Evolutionary conservation across 305 asterid genomes (phyloP).

Genomic region (Fraxinus platypoda): DNA sequence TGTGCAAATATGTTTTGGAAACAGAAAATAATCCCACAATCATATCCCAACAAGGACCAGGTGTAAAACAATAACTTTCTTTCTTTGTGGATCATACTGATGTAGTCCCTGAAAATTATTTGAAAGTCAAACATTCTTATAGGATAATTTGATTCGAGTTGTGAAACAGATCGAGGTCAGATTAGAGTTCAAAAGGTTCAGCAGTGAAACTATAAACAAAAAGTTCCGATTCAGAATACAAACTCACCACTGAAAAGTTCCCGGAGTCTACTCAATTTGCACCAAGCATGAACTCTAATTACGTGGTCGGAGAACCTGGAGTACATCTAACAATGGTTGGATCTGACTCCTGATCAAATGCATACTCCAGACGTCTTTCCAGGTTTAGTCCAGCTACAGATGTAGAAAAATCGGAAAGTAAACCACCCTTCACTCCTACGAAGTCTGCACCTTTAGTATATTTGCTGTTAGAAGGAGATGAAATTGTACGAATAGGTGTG

Average conservation of each 20-base stretch:
- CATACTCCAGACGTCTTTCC: constrained; percentile 59
- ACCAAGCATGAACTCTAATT: constrained; percentile 31
- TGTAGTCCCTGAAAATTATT: neutral
- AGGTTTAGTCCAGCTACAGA: constrained; percentile 41
- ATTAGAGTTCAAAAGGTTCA: neutral
- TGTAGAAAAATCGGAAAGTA: constrained; percentile 28
- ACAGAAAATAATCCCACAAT: neutral
- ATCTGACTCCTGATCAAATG: constrained; percentile 61
- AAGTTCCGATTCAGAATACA: neutral
- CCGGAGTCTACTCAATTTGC: constrained; percentile 39
- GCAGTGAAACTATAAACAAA: constrained; percentile 6
- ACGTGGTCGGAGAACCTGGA: constrained; percentile 40
- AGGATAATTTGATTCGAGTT: neutral
- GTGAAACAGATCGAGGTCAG: neutral
- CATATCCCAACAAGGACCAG: neutral
- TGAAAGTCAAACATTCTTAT: neutral
- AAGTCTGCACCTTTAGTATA: constrained; percentile 25
- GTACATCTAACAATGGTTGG: constrained; percentile 31
- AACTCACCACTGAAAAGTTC: constrained; percentile 35
- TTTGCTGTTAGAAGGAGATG: constrained; percentile 25
- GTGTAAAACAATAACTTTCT: neutral
- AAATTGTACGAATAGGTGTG: constrained; percentile 20
- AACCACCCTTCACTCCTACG: constrained; percentile 25
- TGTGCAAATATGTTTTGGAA: neutral
- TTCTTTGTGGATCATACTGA: neutral